These are phyloP conservation scores for Athelia sp. DNA, from an alignment of 1,284 basidiomycete species.

Conservation along the genomic window DNA sequence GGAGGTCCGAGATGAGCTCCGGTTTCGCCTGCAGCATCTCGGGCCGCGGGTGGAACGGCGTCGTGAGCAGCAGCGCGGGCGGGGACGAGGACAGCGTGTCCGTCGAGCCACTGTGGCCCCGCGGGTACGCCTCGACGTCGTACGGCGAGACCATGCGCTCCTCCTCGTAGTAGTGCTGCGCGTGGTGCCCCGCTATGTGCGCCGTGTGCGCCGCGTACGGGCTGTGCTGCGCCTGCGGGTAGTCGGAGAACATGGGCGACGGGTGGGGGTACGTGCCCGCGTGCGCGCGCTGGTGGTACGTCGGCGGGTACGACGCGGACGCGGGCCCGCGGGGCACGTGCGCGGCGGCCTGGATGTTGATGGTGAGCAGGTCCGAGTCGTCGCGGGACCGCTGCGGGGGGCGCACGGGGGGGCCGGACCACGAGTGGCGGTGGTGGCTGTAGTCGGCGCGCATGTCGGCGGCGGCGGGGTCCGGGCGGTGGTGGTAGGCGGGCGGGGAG, in stretches of 20 bases:
- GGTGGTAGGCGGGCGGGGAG: no score
- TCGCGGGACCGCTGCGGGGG: background rate
- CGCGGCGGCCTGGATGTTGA: background rate
- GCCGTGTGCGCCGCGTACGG: constrained; percentile 11
- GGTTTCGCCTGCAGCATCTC: constrained; percentile 7
- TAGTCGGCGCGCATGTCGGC: background rate
- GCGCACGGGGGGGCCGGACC: background rate
- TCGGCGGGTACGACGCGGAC: background rate
- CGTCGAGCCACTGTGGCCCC: constrained; percentile 5
- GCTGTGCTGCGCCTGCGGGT: background rate
- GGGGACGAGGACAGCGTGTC: constrained; percentile 16
- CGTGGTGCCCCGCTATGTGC: constrained; percentile 18
- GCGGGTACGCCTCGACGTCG: constrained; percentile 7
- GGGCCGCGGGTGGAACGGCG: constrained; percentile 28
- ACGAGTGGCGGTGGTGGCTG: background rate
- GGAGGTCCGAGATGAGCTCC: no score
- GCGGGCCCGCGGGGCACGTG: background rate
- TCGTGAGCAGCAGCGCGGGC: constrained; percentile 28
- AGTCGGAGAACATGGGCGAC: background rate
- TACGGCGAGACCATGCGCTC: background rate
- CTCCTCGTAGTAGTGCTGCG: constrained; percentile 17
- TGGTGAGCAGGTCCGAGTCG: background rate
- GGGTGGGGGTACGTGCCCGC: background rate
- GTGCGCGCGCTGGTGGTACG: background rate
- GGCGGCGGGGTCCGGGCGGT: no score